Percentiles rank a stretch among this genome's conserved stretches.
phyloP scores from a whole-genome alignment of 2,329 filamentous ascomycete genomes.

The Fusarium subglutinans region DNA sequence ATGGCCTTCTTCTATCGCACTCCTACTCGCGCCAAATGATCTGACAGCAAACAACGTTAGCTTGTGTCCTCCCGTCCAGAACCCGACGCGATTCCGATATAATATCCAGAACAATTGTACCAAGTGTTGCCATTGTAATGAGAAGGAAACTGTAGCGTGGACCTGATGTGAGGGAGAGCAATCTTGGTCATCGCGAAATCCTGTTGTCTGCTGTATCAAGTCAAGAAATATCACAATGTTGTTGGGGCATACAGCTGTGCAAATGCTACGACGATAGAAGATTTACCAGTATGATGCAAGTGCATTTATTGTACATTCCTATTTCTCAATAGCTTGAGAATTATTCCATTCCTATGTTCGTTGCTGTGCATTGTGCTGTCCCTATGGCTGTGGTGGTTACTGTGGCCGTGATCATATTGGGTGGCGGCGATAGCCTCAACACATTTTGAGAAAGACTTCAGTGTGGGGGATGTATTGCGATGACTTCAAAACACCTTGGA shows the following conservation, averaged over 20 bases:
- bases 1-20: background rate
- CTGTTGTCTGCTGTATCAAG: background rate
- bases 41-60: background rate
- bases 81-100: background rate
- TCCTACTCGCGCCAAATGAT: background rate
- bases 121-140: constrained; percentile 5
- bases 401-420: background rate
- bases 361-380: background rate
- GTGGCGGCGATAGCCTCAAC: constrained; percentile 13
- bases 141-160: background rate
- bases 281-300: constrained; percentile 2
- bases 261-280: background rate
- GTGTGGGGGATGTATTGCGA: background rate
- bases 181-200: background rate
- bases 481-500: constrained; percentile 21
- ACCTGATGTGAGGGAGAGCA: no score
- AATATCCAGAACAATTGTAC: background rate
- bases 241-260: background rate
- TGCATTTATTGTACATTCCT: background rate
- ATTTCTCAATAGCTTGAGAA: background rate
- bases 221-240: background rate
- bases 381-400: background rate
- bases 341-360: background rate
- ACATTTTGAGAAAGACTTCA: background rate
- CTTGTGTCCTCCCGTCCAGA: background rate